These are phyloP conservation scores for Steccherinum ochraceum DNA, from an alignment of 768 basidiomycete species.

Conservation along the genomic window DNA sequence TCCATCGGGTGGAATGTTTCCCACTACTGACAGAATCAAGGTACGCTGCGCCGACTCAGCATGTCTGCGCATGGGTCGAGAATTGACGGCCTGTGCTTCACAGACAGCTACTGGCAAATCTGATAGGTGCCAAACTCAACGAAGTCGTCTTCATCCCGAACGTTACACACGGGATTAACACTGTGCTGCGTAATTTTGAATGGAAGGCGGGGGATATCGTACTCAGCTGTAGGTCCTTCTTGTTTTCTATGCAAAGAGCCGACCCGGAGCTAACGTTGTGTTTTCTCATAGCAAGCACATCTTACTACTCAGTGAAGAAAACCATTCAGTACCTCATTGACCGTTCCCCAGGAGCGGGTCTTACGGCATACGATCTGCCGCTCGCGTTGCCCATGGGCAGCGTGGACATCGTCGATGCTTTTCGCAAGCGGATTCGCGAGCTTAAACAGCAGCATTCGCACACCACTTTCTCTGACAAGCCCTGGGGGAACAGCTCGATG, in stretches of 20 bases:
- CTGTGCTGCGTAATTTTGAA: constrained; percentile 57
- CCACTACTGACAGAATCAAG: constrained; percentile 7
- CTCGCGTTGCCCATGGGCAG: constrained; percentile 48
- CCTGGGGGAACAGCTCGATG: too few relatives aligned
- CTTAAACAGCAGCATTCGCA: constrained; percentile 18
- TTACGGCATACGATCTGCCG: constrained; percentile 41
- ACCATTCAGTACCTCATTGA: constrained; percentile 52
- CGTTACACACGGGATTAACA: constrained; percentile 60
- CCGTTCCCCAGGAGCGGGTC: constrained; percentile 36
- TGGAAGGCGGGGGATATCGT: constrained; percentile 67
- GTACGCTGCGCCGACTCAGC: background rate
- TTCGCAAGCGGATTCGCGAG: constrained; percentile 32
- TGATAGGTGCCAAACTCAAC: constrained; percentile 46
- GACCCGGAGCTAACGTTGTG: too few relatives aligned
- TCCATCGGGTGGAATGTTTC: constrained; percentile 33
- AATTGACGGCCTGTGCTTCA: too few relatives aligned
- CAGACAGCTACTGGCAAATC: constrained; percentile 36
- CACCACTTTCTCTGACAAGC: constrained; percentile 9
- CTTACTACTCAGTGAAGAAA: constrained; percentile 48
- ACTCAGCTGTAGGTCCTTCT: constrained; percentile 21
- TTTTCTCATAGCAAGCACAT: constrained; percentile 20
- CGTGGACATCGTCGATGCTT: constrained; percentile 45
- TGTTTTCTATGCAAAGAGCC: too few relatives aligned
- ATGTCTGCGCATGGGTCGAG: too few relatives aligned
- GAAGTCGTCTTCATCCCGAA: constrained; percentile 59